Base-by-base conservation (phyloP, 164 flowering plant genomes). In the Annona squamosa region DNA sequence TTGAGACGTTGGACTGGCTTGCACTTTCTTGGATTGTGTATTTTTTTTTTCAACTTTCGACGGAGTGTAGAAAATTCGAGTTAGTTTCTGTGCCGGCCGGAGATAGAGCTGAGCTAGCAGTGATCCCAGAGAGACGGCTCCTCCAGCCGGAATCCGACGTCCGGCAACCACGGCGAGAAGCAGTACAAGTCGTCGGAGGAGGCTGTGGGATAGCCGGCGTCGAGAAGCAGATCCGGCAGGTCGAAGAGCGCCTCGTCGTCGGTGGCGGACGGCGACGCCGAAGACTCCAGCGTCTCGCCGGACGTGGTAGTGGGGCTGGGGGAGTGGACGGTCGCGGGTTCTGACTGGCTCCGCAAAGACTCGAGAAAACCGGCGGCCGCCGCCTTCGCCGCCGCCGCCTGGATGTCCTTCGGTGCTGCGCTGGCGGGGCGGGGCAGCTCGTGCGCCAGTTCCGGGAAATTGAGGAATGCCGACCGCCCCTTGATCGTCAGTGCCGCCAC, bases 401-500 rank as follows among this genome's bases (percentile, higher is more conserved):
- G 83, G 18, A 86, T 78, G 47, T 86, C 89, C 69, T 80, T 81
- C 2, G 85, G 82, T 0, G 81, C 76, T 0, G 78, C 48, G 12
- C 83, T 72, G 9, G 79, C 79, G 1, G 89, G 87, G 37, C 82
- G 82, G 17, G 89, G 89, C 2, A 86, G 75, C 4, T 71, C 69
- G 0, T 56, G 63, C 4, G 86, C 87, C 46, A 82, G 71, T 13
- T 86, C 86, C 1, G 89, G 87, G 73, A 86, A 86, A 64, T 86
- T 86, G 69, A 86, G 85, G 63, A 42, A 65, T 1, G 87, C 86
- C 0, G 79, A 61, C 48, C 68, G 71, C n/a, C 87, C 89, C 59
- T 85, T 86, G 69, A 86, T 79, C 1, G 82, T 71, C 13, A 83
- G 77, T 2, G 87, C 89, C 0, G 89, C 89, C 0, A 82, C 87